Percentiles rank a stretch among this genome's conserved stretches.
These are phyloP conservation scores for Pythium dissimile DNA, from an alignment of 352 stramenopile species.

Conservation along the genomic window DNA sequence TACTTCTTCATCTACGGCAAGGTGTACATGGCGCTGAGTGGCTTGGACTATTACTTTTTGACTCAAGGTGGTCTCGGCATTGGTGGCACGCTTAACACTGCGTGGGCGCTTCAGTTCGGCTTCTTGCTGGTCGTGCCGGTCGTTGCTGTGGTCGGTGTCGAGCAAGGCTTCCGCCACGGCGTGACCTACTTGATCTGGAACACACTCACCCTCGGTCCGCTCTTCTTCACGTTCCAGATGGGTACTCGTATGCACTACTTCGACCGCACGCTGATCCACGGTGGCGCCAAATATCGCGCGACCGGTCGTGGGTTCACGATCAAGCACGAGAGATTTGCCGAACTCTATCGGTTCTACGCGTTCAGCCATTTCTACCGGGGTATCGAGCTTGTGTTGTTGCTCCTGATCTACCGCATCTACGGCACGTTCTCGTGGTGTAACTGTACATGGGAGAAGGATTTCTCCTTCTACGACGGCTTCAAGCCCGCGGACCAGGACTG, in stretches of 20 bases:
- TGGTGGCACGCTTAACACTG: constrained; percentile 93
- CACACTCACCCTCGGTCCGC: constrained; percentile 92
- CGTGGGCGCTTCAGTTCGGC: constrained; percentile 93
- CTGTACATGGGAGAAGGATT: constrained; percentile 72
- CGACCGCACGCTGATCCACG: constrained; percentile 95
- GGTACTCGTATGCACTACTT: constrained; percentile 98
- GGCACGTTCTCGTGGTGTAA: constrained; percentile 92
- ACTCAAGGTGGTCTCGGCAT: constrained; percentile 90
- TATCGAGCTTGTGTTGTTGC: constrained; percentile 89
- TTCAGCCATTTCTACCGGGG: constrained; percentile 97
- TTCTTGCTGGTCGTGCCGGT: constrained; percentile 96
- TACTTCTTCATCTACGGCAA: constrained; percentile 98
- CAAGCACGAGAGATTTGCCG: constrained; percentile 96
- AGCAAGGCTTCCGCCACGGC: constrained; percentile 93
- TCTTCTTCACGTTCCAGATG: constrained; percentile 99
- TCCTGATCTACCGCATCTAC: constrained; percentile 78
- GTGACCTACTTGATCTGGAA: constrained; percentile 92
- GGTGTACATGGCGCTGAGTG: constrained; percentile 91
- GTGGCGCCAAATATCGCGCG: constrained; percentile 95
- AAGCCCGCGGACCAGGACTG: constrained; percentile 69
- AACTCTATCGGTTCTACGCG: constrained; percentile 97
- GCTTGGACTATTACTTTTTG: constrained; percentile 89
- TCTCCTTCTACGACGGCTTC: constrained; percentile 63
- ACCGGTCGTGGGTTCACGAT: constrained; percentile 98
- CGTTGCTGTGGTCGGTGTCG: constrained; percentile 96